These are phyloP conservation scores for Ophiostoma montium DNA, from an alignment of 2,329 filamentous ascomycete genomes.

Conservation along the genomic window DNA sequence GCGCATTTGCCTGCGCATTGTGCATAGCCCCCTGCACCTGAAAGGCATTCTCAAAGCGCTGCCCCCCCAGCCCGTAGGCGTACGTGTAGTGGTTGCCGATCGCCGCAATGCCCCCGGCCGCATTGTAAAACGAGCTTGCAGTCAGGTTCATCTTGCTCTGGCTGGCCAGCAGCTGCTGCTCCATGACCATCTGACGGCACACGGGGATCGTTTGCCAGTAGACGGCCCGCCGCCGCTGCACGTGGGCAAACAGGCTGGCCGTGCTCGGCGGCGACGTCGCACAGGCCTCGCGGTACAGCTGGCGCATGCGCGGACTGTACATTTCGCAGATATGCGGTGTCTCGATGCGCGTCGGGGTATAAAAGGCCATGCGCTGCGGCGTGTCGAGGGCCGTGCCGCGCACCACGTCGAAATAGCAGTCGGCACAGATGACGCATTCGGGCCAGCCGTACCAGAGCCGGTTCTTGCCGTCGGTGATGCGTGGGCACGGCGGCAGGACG, in stretches of 20 bases:
- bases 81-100: background rate
- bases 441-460: conserved; percentile 23
- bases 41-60: conserved; percentile 3
- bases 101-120: background rate
- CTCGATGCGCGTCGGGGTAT: conserved; percentile 15
- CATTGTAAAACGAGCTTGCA: background rate
- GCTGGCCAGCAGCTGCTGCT: background rate
- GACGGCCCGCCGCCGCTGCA: conserved; percentile 18
- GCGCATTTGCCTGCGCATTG: conserved; percentile 2
- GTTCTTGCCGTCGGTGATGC: conserved; percentile 16
- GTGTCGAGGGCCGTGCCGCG: conserved; percentile 16
- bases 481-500: conserved; percentile 17
- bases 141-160: background rate
- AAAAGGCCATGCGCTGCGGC: conserved; percentile 14
- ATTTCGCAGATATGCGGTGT: conserved; percentile 21
- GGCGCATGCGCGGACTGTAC: conserved; percentile 26
- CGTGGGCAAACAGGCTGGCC: conserved; percentile 15
- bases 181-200: conserved; percentile 7
- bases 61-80: conserved; percentile 6
- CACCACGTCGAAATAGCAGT: conserved; percentile 22
- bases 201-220: conserved; percentile 21
- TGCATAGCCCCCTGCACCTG: conserved; percentile 4
- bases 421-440: conserved; percentile 21
- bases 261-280: conserved; percentile 13
- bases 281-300: conserved; percentile 18